Conservation (phyloP, 2,329 filamentous ascomycete species). For the Didymella pomorum region DNA sequence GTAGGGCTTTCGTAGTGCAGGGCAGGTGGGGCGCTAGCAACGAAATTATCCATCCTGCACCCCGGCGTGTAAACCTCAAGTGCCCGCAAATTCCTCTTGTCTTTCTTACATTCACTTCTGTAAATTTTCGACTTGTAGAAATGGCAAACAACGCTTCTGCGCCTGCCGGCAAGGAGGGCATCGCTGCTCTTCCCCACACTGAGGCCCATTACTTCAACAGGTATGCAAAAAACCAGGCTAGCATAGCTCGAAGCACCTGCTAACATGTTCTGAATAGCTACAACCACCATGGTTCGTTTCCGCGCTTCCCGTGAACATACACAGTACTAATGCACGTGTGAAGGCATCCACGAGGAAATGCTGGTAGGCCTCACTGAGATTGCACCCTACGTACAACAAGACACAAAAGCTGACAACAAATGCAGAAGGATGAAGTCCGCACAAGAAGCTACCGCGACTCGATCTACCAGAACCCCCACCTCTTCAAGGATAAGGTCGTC, state of each 20-base stretch:
- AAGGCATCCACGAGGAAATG: constrained; percentile 98
- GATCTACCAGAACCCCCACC: constrained; percentile 95
- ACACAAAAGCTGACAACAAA: constrained; percentile 22
- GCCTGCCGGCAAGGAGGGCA: constrained; percentile 41
- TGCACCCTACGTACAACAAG: not conserved
- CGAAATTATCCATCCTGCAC: constrained; percentile 41
- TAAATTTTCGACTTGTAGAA: constrained; percentile 10
- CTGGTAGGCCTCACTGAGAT: constrained; percentile 69
- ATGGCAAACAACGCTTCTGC: constrained; percentile 41
- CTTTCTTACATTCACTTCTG: constrained; percentile 16
- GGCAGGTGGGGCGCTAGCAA: constrained; percentile 26
- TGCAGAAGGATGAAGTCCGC: constrained; percentile 95
- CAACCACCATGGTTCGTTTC: constrained; percentile 88
- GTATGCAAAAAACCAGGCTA: constrained; percentile 59
- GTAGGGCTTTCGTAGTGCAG: constrained; percentile 24
- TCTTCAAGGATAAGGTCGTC: constrained; percentile 91
- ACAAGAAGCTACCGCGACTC: constrained; percentile 96
- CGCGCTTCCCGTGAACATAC: constrained; percentile 41
- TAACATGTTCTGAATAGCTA: constrained; percentile 69
- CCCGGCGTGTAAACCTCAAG: constrained; percentile 15
- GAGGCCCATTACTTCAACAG: constrained; percentile 99
- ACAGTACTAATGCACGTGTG: constrained; percentile 52
- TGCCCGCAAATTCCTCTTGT: constrained; percentile 16
- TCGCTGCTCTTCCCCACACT: constrained; percentile 80
- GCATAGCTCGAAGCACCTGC: constrained; percentile 32